These are phyloP conservation scores for Cladophialophora chaetospira DNA, from an alignment of 2,329 filamentous ascomycete species.

Conservation along the genomic window DNA sequence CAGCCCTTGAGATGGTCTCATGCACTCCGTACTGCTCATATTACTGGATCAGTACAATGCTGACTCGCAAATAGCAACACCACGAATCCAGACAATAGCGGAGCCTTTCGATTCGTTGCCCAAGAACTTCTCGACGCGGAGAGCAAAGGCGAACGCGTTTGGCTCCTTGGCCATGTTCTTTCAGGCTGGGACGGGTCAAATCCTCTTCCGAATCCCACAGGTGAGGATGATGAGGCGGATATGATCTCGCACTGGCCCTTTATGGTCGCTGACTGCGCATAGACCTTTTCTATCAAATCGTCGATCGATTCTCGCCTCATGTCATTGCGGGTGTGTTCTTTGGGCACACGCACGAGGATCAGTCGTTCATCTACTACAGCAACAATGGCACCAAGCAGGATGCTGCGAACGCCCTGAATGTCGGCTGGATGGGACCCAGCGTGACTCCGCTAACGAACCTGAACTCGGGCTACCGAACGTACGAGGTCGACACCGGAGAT, in stretches of 20 bases:
- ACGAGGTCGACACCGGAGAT: slow-evolving; percentile 57
- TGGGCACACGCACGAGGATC: slow-evolving; percentile 59
- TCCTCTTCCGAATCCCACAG: slow-evolving; percentile 55
- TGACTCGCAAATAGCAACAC: slow-evolving; percentile 55
- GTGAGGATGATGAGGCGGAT: slow-evolving; percentile 44
- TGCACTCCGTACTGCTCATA: too few relatives aligned
- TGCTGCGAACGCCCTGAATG: slow-evolving; percentile 47
- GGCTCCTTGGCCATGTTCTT: slow-evolving; percentile 58
- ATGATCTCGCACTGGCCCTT: too few relatives aligned
- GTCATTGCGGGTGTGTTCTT: slow-evolving; percentile 59
- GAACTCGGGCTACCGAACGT: slow-evolving; percentile 57
- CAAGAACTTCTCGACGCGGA: slow-evolving; percentile 56
- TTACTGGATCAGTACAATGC: slow-evolving; percentile 46
- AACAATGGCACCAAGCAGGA: slow-evolving; percentile 52
- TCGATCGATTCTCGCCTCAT: slow-evolving; percentile 58
- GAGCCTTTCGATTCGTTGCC: slow-evolving; percentile 53
- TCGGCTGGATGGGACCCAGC: slow-evolving; percentile 56
- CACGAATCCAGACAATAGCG: slow-evolving; percentile 53
- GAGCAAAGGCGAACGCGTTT: slow-evolving; percentile 55
- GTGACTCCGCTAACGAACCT: slow-evolving; percentile 58
- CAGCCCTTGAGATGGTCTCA: too few relatives aligned
- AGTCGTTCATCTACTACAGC: slow-evolving; percentile 57
- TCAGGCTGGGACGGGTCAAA: slow-evolving; percentile 60
- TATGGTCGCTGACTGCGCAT: slow-evolving; percentile 18
- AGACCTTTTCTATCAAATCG: slow-evolving; percentile 49